Evolutionary conservation across 805 yeast species (phyloP).

Genomic region (Lipomyces orientalis): DNA sequence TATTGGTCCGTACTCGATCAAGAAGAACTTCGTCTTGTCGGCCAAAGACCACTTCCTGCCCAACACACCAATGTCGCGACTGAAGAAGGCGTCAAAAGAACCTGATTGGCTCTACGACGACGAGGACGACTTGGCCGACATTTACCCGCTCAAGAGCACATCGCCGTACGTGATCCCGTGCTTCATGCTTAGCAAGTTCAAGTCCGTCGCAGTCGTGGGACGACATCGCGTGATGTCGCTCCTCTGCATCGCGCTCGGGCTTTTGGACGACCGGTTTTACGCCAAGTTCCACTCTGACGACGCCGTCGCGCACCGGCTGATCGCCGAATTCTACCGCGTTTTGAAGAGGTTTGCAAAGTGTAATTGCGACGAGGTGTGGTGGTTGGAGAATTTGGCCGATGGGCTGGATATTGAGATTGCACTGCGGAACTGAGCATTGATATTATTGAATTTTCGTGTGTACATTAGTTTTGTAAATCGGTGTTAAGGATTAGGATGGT

Average conservation of each 20-base stretch:
- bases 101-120: conserved; percentile 53
- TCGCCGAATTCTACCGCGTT: conserved; percentile 43
- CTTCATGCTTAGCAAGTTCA: conserved; percentile 26
- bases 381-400: conserved; percentile 28
- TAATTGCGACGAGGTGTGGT: conserved; percentile 21
- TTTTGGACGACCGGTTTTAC: conserved; percentile 79
- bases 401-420: conserved; percentile 21
- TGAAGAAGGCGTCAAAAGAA: not conserved
- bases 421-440: not conserved
- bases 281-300: conserved; percentile 84
- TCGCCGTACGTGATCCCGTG: conserved; percentile 69
- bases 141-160: conserved; percentile 81
- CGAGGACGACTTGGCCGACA: conserved; percentile 80
- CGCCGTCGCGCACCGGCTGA: conserved; percentile 83
- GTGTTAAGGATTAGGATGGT: too few relatives aligned
- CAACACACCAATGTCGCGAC: not conserved
- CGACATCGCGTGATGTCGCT: conserved; percentile 72
- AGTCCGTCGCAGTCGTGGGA: conserved; percentile 74
- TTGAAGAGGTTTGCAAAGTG: conserved; percentile 18
- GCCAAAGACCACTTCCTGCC: conserved; percentile 8
- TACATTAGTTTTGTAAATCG: not conserved
- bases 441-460: too few relatives aligned
- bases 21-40: conserved; percentile 8
- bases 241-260: conserved; percentile 89
- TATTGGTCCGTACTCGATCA: conserved; percentile 26